Conservation (phyloP, 805 yeast species). For the Lipomyces orientalis region DNA sequence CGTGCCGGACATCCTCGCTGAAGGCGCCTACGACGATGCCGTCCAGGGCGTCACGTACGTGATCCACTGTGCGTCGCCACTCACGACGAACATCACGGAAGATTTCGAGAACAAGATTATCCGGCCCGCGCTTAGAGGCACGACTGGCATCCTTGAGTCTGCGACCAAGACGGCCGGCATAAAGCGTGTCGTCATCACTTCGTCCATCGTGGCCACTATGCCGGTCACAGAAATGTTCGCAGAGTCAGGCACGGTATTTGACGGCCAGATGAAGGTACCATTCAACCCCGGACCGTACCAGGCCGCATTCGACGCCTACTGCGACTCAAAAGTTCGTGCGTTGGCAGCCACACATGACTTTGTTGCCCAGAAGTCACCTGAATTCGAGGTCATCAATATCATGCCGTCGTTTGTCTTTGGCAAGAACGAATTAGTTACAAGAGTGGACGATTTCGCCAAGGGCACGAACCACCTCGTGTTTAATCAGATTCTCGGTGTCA, state of each 20-base stretch:
- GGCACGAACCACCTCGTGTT: not conserved
- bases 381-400: not conserved
- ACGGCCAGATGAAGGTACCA: not conserved
- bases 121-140: slow-evolving; percentile 57
- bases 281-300: not conserved
- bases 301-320: not conserved
- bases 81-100: slow-evolving; percentile 36
- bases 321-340: not conserved
- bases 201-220: slow-evolving; percentile 52
- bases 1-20: slow-evolving; percentile 19
- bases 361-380: not conserved
- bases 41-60: slow-evolving; percentile 14
- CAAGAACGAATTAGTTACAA: slow-evolving; percentile 5
- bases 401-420: slow-evolving; percentile 4
- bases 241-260: not conserved
- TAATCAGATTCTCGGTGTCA: not conserved
- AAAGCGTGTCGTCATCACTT: slow-evolving; percentile 54
- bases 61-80: slow-evolving; percentile 19
- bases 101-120: slow-evolving; percentile 50
- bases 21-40: slow-evolving; percentile 19
- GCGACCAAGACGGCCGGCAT: slow-evolving; percentile 47
- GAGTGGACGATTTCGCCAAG: not conserved
- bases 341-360: not conserved
- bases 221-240: not conserved
- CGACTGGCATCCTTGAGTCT: slow-evolving; percentile 51